These are phyloP conservation scores for Linnemannia schmuckeri DNA, from an alignment of 192 early-diverging fungal species.

Conservation along the genomic window DNA sequence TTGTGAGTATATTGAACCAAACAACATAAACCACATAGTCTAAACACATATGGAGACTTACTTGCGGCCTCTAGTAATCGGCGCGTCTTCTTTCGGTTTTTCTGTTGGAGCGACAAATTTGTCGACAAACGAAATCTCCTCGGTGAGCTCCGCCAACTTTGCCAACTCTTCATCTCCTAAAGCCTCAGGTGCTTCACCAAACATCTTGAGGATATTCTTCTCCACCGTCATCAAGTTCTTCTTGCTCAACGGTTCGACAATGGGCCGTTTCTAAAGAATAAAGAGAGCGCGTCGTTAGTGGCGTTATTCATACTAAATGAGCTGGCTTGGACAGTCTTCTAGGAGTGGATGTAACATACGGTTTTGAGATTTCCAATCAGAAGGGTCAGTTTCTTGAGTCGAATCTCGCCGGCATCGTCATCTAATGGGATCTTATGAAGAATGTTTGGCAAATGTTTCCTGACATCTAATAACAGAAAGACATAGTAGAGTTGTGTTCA, in stretches of 20 bases:
- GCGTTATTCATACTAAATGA: neutral
- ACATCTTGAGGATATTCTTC: constrained; percentile 65
- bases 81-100: neutral
- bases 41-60: neutral
- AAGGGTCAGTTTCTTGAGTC: constrained; percentile 54
- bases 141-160: constrained; percentile 46
- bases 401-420: constrained; percentile 52
- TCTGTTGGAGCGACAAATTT: constrained; percentile 22
- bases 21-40: neutral
- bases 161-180: constrained; percentile 52
- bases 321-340: no score
- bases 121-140: constrained; percentile 49
- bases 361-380: constrained; percentile 56
- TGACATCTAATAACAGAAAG: constrained; percentile 47
- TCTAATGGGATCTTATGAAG: constrained; percentile 70
- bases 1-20: neutral
- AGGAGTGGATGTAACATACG: constrained; percentile 37
- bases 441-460: constrained; percentile 75
- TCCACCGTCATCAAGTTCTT: constrained; percentile 72
- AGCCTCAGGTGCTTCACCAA: constrained; percentile 60
- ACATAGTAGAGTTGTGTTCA: neutral
- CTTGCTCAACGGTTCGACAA: constrained; percentile 67
- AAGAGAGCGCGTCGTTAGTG: neutral
- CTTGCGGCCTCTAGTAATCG: neutral
- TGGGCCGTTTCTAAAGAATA: constrained; percentile 57